Evolutionary conservation across 768 basidiomycete genomes (phyloP), one percentile per base, ranked within the genome.

Genomic region (Suillus decipiens): DNA sequence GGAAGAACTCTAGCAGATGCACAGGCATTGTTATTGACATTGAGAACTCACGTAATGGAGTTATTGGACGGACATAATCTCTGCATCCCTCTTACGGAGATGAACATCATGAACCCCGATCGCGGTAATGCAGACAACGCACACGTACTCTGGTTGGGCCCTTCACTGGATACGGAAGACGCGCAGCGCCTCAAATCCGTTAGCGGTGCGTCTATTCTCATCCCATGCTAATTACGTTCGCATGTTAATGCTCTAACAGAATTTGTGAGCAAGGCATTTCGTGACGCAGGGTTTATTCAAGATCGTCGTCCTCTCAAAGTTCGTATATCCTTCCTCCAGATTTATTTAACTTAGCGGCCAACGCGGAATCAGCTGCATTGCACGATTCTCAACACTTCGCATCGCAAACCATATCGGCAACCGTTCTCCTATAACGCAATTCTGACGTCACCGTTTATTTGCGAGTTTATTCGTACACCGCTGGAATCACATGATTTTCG

Each of bases 131-230:
- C 68, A 22, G 67, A 77, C 68, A 67, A 77, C 48, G 86, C 86
- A 6, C 82, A 86, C 60, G 84, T 88, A 24, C 76, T 89, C 31
- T 89, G 82, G 77, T 65, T 82, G 12, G 86, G 84, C 1, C 86
- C 88, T 1, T 62, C 72, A 7, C 64, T 70, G 54, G 73, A 78
- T 59, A 66, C 68, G 11, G 73, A 76, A 34, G 71, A 76, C 11
- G 73, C 73, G 1, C 61, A 43, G 41, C 67, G 70, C 47, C 60
- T 84, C 15, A 72, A 67, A 36, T 56, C 56, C 6, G 74, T 82
- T 9, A 71, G 75, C 43, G 73, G 82, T 82, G 39, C 66, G 75
- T 68, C n/a, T 42, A 7, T n/a, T n/a, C 36, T 36, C 10, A 24
- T 36, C 8, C 5, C 24, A 28, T 12, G 15, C 36, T 33, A 33